Base-by-base conservation (phyloP, 1,284 basidiomycete genomes). In the Cutaneotrichosporon curvatum region DNA sequence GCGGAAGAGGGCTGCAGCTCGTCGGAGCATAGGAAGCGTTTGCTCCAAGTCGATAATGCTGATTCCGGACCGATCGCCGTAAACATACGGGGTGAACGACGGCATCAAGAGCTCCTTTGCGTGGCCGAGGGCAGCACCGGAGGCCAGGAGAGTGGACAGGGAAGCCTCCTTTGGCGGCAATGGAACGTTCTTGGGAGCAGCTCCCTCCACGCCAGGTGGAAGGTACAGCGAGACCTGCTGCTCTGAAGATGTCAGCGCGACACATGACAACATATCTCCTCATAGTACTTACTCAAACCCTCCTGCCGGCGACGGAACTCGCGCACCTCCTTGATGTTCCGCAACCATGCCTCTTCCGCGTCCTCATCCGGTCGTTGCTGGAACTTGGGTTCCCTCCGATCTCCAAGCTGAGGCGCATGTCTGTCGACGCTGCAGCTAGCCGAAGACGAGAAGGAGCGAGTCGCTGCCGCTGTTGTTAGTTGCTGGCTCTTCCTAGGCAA, bases 11-110 rank as follows among this genome's bases (percentile, higher is more conserved):
- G 84, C 83, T 31, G 89, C 86, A 8, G 94, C 91, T 45, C 92
- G 83, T 23, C 90, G 83, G 18, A 99, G 78, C 49, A 92, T 82
- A 4, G 91, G 89, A 1, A 98, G 76, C 0, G 95, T 97, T 57
- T 87, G 84, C 68, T 97, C 90, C 31, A 98, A 78, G 72, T 99
- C 91, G 68, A 99, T 97, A 68, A 97, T 80, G 42, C 88, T 88
- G 51, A 96, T 80, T 14, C 85, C 88, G 30, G 89, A 81, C 45
- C 95, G 86, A 20, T 81, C 82, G 51, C 94, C 95, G 67, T 97
- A 97, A 37, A 94, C 83, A 67, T 89, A 92, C n/a, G 92, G 88
- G 58, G 85, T 78, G 65, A 88, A 92, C 56, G 89, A 83, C 16
- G 87, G 83, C 68, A 87, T 83, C 76, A 94, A 84, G 54, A 87